Evolutionary conservation across 2,329 filamentous ascomycete species (phyloP).

Genomic region (Pezicula rhizophila): DNA sequence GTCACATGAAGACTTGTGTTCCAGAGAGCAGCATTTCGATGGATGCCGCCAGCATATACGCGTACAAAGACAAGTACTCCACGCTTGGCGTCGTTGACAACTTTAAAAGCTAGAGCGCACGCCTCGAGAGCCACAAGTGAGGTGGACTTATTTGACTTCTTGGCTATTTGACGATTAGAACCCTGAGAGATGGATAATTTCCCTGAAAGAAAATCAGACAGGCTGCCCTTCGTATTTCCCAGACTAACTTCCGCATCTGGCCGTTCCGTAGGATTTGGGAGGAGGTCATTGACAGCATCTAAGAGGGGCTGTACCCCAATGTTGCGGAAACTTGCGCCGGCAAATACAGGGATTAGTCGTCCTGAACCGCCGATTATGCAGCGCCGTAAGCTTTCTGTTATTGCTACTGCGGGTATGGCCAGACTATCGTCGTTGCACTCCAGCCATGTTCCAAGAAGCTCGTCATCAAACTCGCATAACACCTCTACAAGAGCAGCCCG

Average conservation of each 20-base stretch:
- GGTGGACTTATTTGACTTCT: conserved; percentile 32
- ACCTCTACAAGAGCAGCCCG: conserved; percentile 74
- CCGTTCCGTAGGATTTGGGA: conserved; percentile 76
- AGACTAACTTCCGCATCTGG: conserved; percentile 74
- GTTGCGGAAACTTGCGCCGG: conserved; percentile 87
- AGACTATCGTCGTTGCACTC: conserved; percentile 69
- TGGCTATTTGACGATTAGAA: conserved; percentile 25
- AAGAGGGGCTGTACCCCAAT: conserved; percentile 89
- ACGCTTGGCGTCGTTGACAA: conserved; percentile 78
- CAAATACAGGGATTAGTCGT: conserved; percentile 77
- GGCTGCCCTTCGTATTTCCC: conserved; percentile 47
- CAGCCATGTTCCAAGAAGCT: conserved; percentile 77
- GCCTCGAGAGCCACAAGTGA: conserved; percentile 48
- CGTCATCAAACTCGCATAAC: conserved; percentile 82
- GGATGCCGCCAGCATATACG: conserved; percentile 79
- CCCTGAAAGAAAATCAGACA: conserved; percentile 42
- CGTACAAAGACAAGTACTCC: conserved; percentile 88
- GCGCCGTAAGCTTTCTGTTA: conserved; percentile 69
- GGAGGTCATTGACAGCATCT: conserved; percentile 79
- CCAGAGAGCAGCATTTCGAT: conserved; percentile 69
- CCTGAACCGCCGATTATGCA: conserved; percentile 64
- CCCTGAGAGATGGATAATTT: conserved; percentile 33
- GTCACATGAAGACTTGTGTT: conserved; percentile 79
- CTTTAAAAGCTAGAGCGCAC: conserved; percentile 80
- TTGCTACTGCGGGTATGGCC: conserved; percentile 56